These are phyloP conservation scores for Neurospora sp. DNA, from an alignment of 495 filamentous ascomycete genomes.

Conservation along the genomic window DNA sequence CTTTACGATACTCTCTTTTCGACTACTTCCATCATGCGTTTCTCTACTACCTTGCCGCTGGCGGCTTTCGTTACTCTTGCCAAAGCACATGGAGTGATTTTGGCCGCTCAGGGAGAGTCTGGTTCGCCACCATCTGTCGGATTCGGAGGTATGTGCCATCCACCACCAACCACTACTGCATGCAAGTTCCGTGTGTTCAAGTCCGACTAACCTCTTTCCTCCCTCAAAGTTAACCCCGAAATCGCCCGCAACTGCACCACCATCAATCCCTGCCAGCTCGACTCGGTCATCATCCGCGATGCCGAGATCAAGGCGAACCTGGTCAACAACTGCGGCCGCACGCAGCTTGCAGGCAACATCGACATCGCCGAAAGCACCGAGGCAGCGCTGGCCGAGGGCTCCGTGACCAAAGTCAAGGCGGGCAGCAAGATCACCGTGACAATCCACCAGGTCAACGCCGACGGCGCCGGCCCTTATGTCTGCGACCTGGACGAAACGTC, in stretches of 20 bases:
- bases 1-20: background rate
- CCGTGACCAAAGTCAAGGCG: conserved; percentile 34
- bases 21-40: conserved; percentile 17
- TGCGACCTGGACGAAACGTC: conserved; percentile 39
- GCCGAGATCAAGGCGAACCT: conserved; percentile 35
- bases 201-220: background rate
- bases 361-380: conserved; percentile 45
- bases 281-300: conserved; percentile 44
- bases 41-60: conserved; percentile 24
- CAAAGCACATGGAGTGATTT: conserved; percentile 33
- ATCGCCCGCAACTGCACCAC: conserved; percentile 39
- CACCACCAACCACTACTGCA: background rate
- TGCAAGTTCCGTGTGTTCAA: no score
- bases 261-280: conserved; percentile 44
- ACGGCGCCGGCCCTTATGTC: conserved; percentile 44
- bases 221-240: conserved; percentile 22
- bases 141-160: conserved; percentile 23
- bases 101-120: conserved; percentile 28
- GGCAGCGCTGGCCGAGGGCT: conserved; percentile 31
- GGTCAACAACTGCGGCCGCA: conserved; percentile 41
- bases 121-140: conserved; percentile 33
- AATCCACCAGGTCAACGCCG: conserved; percentile 46
- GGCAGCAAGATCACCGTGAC: conserved; percentile 32
- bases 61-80: conserved; percentile 26
- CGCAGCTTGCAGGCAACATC: conserved; percentile 42